Evolutionary conservation across 371 early-diverging fungal species (phyloP), one percentile per base, ranked within the genome.

Genomic region (Blyttiomyces sp.): DNA sequence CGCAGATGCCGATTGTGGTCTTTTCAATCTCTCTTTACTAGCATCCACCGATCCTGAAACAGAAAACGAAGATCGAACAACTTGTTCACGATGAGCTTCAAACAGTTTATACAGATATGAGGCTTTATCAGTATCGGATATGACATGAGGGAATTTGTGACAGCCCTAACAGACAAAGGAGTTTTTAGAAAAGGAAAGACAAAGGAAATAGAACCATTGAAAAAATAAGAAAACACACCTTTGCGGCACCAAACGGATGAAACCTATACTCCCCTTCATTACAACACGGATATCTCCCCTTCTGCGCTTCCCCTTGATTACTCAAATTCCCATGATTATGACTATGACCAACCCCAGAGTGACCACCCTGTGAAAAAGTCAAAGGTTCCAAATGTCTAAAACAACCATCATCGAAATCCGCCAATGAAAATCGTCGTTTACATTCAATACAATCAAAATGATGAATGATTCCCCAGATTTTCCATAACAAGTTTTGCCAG

Each of bases 401-500:
- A 17, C n/a, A 51, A 34, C 43, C 75, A 74, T 1, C 33, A 32
- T 28, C 28, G 35, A 54, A 48, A 61, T 7, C 69, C 68, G n/a
- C 21, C 36, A 35, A 55, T 46, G 34, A 66, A 56, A 76, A 71
- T 1, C 33, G 19, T 28, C 48, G 28, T 19, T 28, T 27, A 51
- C 69, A 71, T 2, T 26, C 35, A 5, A 31, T 26, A 57, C 71
- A 73, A 16, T 34, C 3, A 2, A 61, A 26, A 39, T 73, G 66
- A 43, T 72, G 34, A 26, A 72, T 34, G 23, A 57, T 28, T 13
- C 71, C 69, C 73, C 75, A 75, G 7, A 75, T 46, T 34, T 72
- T 71, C 77, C 77, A 76, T 31, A 68, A 70, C 26, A 69, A 52
- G 5, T 59, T 66, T 34, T 64, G 60, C 77, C 77, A 76, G 4